Evolutionary conservation across 1,284 basidiomycete species (phyloP), one percentile per base, ranked within the genome.

Genomic region (Gomphus sp.): DNA sequence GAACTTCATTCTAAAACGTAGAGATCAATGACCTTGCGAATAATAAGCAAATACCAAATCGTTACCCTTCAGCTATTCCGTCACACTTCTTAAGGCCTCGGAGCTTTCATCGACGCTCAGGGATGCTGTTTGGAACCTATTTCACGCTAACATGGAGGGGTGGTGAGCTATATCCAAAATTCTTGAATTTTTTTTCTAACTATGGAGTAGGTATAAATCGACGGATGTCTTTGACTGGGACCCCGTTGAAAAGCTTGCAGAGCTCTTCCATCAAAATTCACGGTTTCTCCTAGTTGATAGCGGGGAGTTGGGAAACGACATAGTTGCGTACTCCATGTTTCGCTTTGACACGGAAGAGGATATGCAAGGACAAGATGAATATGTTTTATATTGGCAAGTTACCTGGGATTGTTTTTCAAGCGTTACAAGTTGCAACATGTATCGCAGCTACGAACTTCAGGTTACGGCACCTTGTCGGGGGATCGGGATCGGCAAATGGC

Each of bases 371-470:
- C 72, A 80, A 6, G 72, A 70, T 12, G 74, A 81, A 60, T 71
- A 81, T 60, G 68, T 87, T 2, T 49, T 87, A 4, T 91, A 91
- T 65, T 89, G 88, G 88, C 87, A 64, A 25, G 50, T 33, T 18
- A 45, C 36, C 48, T 48, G 16, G 16, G 14, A 54, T 47, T 33
- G 34, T 31, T 43, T 22, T 31, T 22, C 22, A 47, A 28, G 34
- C 18, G 41, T 43, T 51, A 9, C 34, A 33, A 14, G 31, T 34
- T 54, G 56, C 11, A 33, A 56, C 36, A 54, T 43, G n/a, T 22
- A 12, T 41, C 58, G 22, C 52, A 91, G 88, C 66, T 91, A 91
- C 65, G 89, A 91, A 58, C 68, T 90, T 7, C 89, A 91, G 66
- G 76, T 89, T 6, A 69, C 71, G 0, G 60, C 68, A 31, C 48